A percentile compares a stretch with the other conserved stretches of the same genome.
These are phyloP conservation scores for Penicillium sclerotiorum DNA, from an alignment of 2,329 filamentous ascomycete genomes.

Conservation along the genomic window DNA sequence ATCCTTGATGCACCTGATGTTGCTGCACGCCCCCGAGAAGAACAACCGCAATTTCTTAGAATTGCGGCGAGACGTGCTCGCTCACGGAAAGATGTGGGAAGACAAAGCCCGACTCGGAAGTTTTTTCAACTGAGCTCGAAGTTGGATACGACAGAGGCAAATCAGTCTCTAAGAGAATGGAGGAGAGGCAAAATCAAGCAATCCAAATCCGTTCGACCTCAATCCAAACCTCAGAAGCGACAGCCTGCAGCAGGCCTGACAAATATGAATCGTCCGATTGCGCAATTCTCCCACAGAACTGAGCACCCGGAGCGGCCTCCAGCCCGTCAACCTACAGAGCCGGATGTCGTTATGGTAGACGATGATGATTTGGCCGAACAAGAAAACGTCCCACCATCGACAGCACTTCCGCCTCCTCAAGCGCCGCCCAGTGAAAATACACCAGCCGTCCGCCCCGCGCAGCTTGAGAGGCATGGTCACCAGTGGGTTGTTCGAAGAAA, in stretches of 20 bases:
- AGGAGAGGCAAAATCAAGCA: conserved; percentile 47
- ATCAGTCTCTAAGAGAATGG: conserved; percentile 54
- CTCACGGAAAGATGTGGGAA: conserved; percentile 50
- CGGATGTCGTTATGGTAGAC: conserved; percentile 6
- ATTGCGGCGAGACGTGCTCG: conserved; percentile 58
- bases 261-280: conserved; percentile 17
- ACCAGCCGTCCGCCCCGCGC: conserved; percentile 3
- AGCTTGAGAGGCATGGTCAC: conserved; percentile 25
- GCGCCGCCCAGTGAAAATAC: conserved; percentile 1
- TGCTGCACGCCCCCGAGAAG: conserved; percentile 24
- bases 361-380: conserved; percentile 1
- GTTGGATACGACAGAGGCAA: conserved; percentile 59
- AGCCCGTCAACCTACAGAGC: not conserved
- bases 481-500: conserved; percentile 40
- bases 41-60: conserved; percentile 57
- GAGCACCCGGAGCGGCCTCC: conserved; percentile 7
- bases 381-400: conserved; percentile 3
- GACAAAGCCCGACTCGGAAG: conserved; percentile 56
- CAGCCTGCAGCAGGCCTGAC: conserved; percentile 26
- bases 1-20: conserved; percentile 55
- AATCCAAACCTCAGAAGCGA: conserved; percentile 22
- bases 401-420: conserved; percentile 1
- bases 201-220: conserved; percentile 22
- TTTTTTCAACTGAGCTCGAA: conserved; percentile 55
- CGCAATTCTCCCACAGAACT: not conserved